These are phyloP conservation scores for Termitomyces sp. DNA, from an alignment of 768 basidiomycete species.

Conservation along the genomic window DNA sequence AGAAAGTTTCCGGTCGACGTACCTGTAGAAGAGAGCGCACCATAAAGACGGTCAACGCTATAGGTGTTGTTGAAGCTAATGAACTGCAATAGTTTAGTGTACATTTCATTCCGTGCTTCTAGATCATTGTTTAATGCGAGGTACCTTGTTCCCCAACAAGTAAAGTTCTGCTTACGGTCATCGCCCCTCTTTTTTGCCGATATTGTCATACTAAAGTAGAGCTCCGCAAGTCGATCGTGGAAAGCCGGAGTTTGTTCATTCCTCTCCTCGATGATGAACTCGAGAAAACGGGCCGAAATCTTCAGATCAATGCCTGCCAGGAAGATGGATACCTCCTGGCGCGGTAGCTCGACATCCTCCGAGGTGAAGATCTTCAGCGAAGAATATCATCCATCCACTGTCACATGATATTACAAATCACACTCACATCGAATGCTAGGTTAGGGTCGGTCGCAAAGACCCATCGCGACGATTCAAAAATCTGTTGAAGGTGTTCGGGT, in stretches of 20 bases:
- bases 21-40: constrained; percentile 80
- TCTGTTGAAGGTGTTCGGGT: constrained; percentile 71
- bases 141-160: background rate
- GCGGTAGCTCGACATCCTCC: constrained; percentile 89
- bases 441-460: constrained; percentile 69
- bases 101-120: constrained; percentile 48
- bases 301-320: constrained; percentile 65
- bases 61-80: constrained; percentile 68
- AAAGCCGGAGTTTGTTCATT: constrained; percentile 62
- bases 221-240: constrained; percentile 86
- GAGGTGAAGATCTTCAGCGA: constrained; percentile 81
- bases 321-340: constrained; percentile 67
- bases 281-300: constrained; percentile 77
- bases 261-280: constrained; percentile 74
- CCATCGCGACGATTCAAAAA: constrained; percentile 83
- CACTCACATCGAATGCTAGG: constrained; percentile 69
- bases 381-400: background rate
- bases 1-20: constrained; percentile 10
- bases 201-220: constrained; percentile 73
- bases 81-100: constrained; percentile 73
- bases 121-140: background rate
- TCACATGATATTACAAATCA: background rate
- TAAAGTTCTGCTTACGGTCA: constrained; percentile 36
- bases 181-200: constrained; percentile 53
- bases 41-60: constrained; percentile 75